Evolutionary conservation across 202 grass and related monocot genomes (phyloP), one percentile per base, ranked within the genome.

Genomic region (Carex arenaria): DNA sequence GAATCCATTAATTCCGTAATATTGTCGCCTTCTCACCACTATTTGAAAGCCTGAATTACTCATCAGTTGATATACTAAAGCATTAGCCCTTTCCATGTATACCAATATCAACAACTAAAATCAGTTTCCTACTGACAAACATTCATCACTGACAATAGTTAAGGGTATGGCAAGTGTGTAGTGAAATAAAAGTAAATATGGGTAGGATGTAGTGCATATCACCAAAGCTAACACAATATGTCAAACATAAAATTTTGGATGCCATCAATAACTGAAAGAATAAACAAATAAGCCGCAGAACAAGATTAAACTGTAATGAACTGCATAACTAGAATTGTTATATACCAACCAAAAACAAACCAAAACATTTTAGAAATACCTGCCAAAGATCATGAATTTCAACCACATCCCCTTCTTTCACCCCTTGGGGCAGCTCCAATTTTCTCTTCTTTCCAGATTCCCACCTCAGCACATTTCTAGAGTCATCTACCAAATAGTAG

Each of bases 321-420:
- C 49, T 75, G 9, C 45, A 5, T 31, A 67, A 67, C 64, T 38
- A 67, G 4, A 67, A 38, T 75, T 17, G 47, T 15, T 54, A 31
- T 18, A 76, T 56, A 56, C 72, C 13, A 76, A 52, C n/a, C 72
- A 34, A 2, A 36, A 34, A 57, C 7, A 55, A 34, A 54, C 15
- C 15, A 64, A 19, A 64, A 55, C 60, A 42, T 82, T 53, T 82
- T 23, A 68, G 63, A 52, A 36, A 69, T 92, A 98, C 96, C 93
- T 96, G 89, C 96, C 96, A 99, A 81, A 92, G 92, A 72, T 99
- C 93, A 31, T 84, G 87, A 81, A 96, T 89, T 80, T 99, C 96
- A 42, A 99, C 87, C 22, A 92, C 14, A 1, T 95, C 89, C 47
- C 88, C 87, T 64, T 94, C 91, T 68, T 87, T 83, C 47, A 85